Base-by-base conservation (phyloP, 148 eudicot species). In the Persicaria tinctoria region DNA sequence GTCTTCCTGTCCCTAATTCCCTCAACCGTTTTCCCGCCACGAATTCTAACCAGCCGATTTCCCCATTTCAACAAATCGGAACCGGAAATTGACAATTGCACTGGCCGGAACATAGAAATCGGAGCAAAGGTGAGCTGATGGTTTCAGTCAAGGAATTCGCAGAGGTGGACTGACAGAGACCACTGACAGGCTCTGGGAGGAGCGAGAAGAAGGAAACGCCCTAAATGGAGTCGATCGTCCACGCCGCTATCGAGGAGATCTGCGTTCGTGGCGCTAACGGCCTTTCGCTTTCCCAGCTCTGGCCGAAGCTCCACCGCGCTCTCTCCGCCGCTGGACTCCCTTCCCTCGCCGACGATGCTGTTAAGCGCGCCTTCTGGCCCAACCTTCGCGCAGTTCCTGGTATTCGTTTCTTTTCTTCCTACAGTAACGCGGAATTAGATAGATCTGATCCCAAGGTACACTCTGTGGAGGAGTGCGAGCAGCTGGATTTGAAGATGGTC, bases 321-420 rank as follows among this genome's bases (percentile, higher is more conserved):
- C 80, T 93, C 79, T 73, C 91, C 70, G 72, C 90, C 44, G 74
- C 80, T 1, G 88, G 88, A 47, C 88, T 93, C 76, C 74, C 71
- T 55, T 45, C 60, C 1, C 87, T 84, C 64, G 84, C 88, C 80
- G 73, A 66, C 48, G 55, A 80, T 68, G 62, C 78, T 75, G 86
- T 94, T 16, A 95, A 95, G 76, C 83, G 79, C 54, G 91, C 94
- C 57, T 70, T 92, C 18, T 84, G 90, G 89, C 57, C 89, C 75
- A 86, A 87, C 82, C 88, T 95, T 14, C 38, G 82, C 51, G 76
- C 57, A 10, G 64, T 87, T 46, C 89, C 96, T 41, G 90, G 85
- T n/a, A 87, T 95, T 8, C 80, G 80, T 1, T 88, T 90, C 57
- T 72, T 66, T 32, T 64, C 76, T 20, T 51, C 20, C 5, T 12